Evolutionary conservation across 176 grass and related monocot species (phyloP).

Genomic region (Carex scoparia): DNA sequence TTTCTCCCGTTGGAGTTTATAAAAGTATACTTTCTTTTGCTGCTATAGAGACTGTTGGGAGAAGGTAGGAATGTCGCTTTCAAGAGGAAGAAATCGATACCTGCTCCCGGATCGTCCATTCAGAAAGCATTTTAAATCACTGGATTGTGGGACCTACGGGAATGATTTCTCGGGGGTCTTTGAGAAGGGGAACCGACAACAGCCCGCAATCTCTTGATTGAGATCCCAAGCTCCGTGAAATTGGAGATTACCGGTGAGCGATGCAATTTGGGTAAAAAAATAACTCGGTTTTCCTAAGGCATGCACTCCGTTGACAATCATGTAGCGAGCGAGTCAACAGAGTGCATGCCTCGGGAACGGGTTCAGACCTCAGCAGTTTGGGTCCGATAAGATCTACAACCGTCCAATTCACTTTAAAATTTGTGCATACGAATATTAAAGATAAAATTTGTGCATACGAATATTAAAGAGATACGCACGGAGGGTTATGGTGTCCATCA

Average conservation of each 20-base stretch:
- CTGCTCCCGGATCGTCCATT: not conserved
- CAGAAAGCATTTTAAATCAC: not conserved
- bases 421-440: too few species aligned
- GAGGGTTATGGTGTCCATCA: too few species aligned
- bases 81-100: slow-evolving; percentile 11
- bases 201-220: slow-evolving; percentile 2
- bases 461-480: too few species aligned
- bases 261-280: not conserved
- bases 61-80: slow-evolving; percentile 54
- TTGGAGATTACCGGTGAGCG: not conserved
- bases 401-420: too few species aligned
- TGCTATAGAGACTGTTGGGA: slow-evolving; percentile 3
- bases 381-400: too few species aligned
- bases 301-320: not conserved
- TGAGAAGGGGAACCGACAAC: not conserved
- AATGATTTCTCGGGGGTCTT: not conserved
- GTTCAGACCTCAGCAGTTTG: not conserved
- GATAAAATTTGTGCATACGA: too few species aligned
- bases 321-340: not conserved
- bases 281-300: not conserved
- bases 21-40: not conserved
- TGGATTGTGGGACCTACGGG: not conserved
- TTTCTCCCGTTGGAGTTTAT: slow-evolving; percentile 9
- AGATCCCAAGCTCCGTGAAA: not conserved
- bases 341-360: not conserved